Evolutionary conservation across 441 rosid genomes (phyloP).

Genomic region (Populus hybrid): DNA sequence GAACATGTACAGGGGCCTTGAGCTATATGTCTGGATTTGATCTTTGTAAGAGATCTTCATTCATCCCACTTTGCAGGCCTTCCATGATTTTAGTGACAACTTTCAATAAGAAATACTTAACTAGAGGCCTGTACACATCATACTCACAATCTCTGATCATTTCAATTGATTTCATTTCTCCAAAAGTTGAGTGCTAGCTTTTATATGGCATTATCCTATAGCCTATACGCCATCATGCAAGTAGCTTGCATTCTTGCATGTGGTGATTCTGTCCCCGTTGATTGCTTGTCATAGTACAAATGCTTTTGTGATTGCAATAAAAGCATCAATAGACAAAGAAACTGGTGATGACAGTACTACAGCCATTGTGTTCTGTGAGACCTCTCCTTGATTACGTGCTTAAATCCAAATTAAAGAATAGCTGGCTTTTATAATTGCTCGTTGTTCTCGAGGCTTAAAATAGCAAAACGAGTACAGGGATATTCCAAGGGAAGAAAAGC

Average conservation of each 20-base stretch:
- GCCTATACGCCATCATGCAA: not conserved
- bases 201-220: not conserved
- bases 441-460: conserved; percentile 19
- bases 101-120: not conserved
- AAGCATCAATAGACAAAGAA: not conserved
- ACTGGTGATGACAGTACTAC: not conserved
- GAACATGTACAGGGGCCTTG: not conserved
- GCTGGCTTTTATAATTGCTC: conserved; percentile 8
- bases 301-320: not conserved
- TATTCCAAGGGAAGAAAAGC: not conserved
- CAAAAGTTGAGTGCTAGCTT: not conserved
- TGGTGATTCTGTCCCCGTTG: not conserved
- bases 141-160: not conserved
- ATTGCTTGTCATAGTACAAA: not conserved
- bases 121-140: not conserved
- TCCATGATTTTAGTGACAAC: not conserved
- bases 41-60: not conserved
- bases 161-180: not conserved
- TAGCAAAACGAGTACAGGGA: conserved; percentile 8
- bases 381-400: not conserved
- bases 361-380: not conserved
- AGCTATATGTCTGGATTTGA: not conserved
- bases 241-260: not conserved
- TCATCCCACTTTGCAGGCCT: not conserved
- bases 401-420: not conserved